Evolutionary conservation across 2,329 filamentous ascomycete genomes (phyloP).

Genomic region (Fusarium tricinctum): DNA sequence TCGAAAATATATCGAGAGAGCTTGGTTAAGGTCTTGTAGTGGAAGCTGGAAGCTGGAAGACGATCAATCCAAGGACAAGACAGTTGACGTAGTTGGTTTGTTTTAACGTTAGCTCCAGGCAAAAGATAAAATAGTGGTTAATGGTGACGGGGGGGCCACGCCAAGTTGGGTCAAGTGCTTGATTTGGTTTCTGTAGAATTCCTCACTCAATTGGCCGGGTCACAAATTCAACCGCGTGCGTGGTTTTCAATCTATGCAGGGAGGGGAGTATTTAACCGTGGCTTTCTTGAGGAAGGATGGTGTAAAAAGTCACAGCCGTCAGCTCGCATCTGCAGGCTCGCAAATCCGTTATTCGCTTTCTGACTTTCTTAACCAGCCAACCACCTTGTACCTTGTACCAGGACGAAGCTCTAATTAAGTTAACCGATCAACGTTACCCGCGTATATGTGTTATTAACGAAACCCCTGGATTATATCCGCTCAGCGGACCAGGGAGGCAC

Average conservation of each 20-base stretch:
- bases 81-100: slow-evolving; percentile 46
- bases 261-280: slow-evolving; percentile 20
- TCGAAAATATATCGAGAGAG: slow-evolving; percentile 4
- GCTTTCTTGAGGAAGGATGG: slow-evolving; percentile 19
- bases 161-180: slow-evolving; percentile 38
- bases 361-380: slow-evolving; percentile 9
- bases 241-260: slow-evolving; percentile 14
- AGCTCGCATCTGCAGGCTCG: slow-evolving; percentile 15
- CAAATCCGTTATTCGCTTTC: slow-evolving; percentile 23
- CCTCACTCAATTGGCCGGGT: slow-evolving; percentile 23
- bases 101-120: slow-evolving; percentile 22
- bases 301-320: slow-evolving; percentile 8
- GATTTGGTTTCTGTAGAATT: slow-evolving; percentile 39
- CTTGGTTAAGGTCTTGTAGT: slow-evolving; percentile 26
- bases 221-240: slow-evolving; percentile 28
- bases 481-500: slow-evolving; percentile 1
- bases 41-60: slow-evolving; percentile 6
- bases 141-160: slow-evolving; percentile 29
- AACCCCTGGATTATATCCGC: slow-evolving; percentile 32
- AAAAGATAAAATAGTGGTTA: slow-evolving; percentile 20
- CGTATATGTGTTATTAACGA: slow-evolving; percentile 10
- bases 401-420: slow-evolving; percentile 32
- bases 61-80: slow-evolving; percentile 32
- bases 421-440: slow-evolving; percentile 33
- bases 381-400: slow-evolving; percentile 5